Conservation (phyloP, 129 eudicot genomes). For the Centaurea solstitialis region DNA sequence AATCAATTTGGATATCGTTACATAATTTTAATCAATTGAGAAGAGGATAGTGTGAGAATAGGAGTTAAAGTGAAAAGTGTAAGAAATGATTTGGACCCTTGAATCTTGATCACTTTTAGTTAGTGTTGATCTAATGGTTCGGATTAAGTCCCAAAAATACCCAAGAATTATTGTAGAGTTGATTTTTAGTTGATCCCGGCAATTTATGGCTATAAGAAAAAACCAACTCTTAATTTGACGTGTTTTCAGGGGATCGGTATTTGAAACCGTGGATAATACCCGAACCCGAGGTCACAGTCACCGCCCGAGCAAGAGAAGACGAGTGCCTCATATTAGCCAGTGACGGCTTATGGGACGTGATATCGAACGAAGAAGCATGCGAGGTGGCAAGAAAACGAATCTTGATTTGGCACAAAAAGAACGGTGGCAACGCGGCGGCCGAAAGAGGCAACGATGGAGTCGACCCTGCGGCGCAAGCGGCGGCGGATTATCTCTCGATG, state of each 20-base stretch:
- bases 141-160: too few relatives aligned
- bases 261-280: conserved; percentile 83
- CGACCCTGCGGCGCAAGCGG: conserved; percentile 84
- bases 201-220: too few relatives aligned
- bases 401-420: conserved; percentile 82
- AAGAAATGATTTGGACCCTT: too few relatives aligned
- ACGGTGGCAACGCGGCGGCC: conserved; percentile 34
- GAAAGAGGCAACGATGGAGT: conserved; percentile 45
- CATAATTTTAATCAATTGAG: background rate
- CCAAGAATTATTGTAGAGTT: too few relatives aligned
- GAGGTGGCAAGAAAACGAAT: conserved; percentile 73
- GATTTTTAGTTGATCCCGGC: too few relatives aligned
- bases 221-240: background rate
- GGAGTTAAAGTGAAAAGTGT: too few relatives aligned
- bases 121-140: too few relatives aligned
- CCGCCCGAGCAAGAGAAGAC: conserved; percentile 73
- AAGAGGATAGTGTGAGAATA: too few relatives aligned
- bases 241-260: conserved; percentile 70
- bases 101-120: too few relatives aligned
- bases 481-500: conserved; percentile 75
- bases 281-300: conserved; percentile 67
- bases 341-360: conserved; percentile 90
- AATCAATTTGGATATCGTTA: background rate
- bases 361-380: conserved; percentile 80
- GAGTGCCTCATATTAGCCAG: conserved; percentile 81